Evolutionary conservation across 441 rosid genomes (phyloP).

Genomic region (Metrosideros polymorpha): DNA sequence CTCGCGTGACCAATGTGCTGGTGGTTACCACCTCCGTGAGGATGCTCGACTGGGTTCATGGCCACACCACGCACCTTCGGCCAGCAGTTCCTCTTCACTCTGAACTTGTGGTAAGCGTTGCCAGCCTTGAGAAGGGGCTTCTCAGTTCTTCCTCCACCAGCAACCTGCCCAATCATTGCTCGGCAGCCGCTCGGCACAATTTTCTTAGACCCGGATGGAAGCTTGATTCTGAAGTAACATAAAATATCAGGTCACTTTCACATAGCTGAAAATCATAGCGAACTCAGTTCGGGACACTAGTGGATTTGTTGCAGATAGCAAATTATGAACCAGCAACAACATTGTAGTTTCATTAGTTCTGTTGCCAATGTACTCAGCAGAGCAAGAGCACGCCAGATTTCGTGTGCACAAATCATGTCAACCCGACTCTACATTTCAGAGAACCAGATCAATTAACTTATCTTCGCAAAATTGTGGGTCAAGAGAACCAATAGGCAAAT

Average conservation of each 20-base stretch:
- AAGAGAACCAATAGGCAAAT: neutral
- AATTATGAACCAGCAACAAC: neutral
- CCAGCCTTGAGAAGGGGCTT: neutral
- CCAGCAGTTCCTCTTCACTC: conserved; percentile 4
- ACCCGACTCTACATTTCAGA: neutral
- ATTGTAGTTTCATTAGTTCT: neutral
- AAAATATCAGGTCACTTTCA: neutral
- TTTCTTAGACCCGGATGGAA: neutral
- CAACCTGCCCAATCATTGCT: neutral
- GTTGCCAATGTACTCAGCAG: neutral
- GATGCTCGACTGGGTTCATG: neutral
- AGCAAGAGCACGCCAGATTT: neutral
- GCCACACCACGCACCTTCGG: conserved; percentile 3
- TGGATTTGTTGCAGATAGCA: neutral
- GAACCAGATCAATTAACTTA: neutral
- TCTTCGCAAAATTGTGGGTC: neutral
- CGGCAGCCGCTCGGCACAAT: neutral
- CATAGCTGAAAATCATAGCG: neutral
- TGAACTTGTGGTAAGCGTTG: neutral
- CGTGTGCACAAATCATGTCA: neutral
- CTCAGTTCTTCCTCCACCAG: neutral
- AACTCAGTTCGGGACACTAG: neutral
- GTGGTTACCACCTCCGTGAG: neutral
- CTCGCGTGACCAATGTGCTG: neutral
- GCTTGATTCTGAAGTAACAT: neutral